Base-by-base conservation (phyloP, 2,329 filamentous ascomycete species). In the Botrytis galanthina region DNA sequence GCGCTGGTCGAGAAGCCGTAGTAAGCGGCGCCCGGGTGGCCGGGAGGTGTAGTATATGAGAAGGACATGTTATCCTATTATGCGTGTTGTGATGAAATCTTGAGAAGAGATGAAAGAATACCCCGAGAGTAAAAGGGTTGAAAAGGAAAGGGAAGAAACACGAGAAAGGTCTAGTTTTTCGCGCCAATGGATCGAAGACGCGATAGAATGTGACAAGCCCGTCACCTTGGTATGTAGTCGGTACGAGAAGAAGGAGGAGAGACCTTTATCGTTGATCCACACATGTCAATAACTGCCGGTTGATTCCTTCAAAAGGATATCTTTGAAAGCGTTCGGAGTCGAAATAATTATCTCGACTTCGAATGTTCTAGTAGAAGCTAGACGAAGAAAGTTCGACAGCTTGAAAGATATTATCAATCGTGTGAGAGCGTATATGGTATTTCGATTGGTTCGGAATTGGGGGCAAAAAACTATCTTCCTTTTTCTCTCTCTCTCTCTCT, bases 161-260 rank as follows among this genome's bases (percentile, higher is more conserved):
- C 57, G 70, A 66, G 51, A 64, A 48, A 48, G 70, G 44, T 54
- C 67, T 35, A 70, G 39, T 46, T 70, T 46, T 39, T 66, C 70
- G 70, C 70, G 70, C 60, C 70, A 35, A 71, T 69, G 71, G 62
- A 68, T 72, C 62, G 71, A 69, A 75, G 76, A 75, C 78, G 77
- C 75, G 71, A 76, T 75, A 78, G 78, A 77, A 70, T 77, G 77
- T 79, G 78, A 80, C 79, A 73, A 80, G 80, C 74, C 77, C 76
- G 80, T 81, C 80, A 81, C 78, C 80, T 78, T 79, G 80, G 80
- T 80, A 80, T 81, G 79, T 80, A 80, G 77, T 81, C 80, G 80
- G 79, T 79, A 80, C 78, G 79, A 79, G 80, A 80, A 78, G 79
- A 80, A 77, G 79, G 79, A 79, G 78, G 78, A 78, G 77, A 78